Base-by-base conservation (phyloP, 2,329 filamentous ascomycete species). In the Apiospora rasikravindrae region DNA sequence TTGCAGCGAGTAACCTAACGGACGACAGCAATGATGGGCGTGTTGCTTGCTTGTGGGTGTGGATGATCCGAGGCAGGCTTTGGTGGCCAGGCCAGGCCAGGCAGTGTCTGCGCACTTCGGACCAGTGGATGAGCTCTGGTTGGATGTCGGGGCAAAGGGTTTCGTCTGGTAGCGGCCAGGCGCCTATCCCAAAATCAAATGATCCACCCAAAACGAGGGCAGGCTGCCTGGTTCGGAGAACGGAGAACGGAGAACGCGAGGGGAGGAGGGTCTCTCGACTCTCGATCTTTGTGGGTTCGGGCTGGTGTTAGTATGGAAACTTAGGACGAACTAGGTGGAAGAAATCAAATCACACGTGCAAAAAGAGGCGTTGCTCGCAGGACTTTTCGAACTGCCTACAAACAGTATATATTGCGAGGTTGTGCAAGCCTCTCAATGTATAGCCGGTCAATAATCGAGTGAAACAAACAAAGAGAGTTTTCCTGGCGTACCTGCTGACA, bases 81-180 rank as follows among this genome's bases (percentile, higher is more conserved):
- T 5, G 33, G 33, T n/a, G n/a, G n/a, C n/a, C n/a, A n/a, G n/a
- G n/a, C n/a, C n/a, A n/a, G n/a, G n/a, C n/a, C n/a, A n/a, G n/a
- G n/a, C n/a, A n/a, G n/a, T n/a, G 53, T 37, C 37, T 22, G 53
- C 16, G 29, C 53, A 64, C 33, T 76, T 79, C 79, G 79, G 79
- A 73, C 79, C 71, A 80, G 77, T 78, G 79, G 79, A 78, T 77
- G 77, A 68, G 67, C 53, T 74, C 73, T 80, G 78, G 78, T 80
- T 80, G 79, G 79, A 69, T 57, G 71, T 75, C 77, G 78, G 78
- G 71, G 77, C 53, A 77, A 78, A 75, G 78, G 79, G 76, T 75
- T 64, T 64, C 71, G 61, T 76, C 57, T 51, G 49, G n/a, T n/a
- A 69, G 47, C 44, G 44, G 44, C 44, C 67, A 69, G 47, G 68